Conservation (phyloP, 345 rosid species). For the Microcos paniculata region DNA sequence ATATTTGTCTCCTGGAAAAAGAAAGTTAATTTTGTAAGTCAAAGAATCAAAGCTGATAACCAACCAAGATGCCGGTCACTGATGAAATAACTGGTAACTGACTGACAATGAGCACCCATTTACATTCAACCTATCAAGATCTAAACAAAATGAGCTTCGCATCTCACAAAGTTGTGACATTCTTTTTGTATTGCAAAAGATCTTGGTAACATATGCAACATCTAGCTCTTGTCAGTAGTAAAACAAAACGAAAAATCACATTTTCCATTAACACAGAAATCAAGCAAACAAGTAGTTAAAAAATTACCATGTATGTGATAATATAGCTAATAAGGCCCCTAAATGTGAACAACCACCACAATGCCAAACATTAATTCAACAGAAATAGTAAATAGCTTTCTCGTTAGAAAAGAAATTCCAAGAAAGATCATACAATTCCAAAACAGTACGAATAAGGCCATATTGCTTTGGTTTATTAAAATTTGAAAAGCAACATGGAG, state of each 20-base stretch:
- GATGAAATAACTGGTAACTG: not conserved
- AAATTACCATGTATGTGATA: not conserved
- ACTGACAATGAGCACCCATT: not conserved
- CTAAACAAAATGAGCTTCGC: conserved; percentile 6
- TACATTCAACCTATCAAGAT: not conserved
- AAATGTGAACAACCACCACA: not conserved
- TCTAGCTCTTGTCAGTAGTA: not conserved
- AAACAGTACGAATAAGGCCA: not conserved
- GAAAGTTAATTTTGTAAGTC: not conserved
- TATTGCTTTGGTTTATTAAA: not conserved
- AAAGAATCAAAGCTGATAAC: not conserved
- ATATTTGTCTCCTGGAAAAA: conserved; percentile 43
- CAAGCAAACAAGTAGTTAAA: not conserved
- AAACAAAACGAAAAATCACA: conserved; percentile 3
- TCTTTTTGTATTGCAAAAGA: not conserved
- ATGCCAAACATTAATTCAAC: conserved; percentile 9
- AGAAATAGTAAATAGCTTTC: conserved; percentile 7
- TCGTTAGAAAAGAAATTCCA: not conserved
- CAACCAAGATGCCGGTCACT: not conserved
- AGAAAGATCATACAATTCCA: not conserved
- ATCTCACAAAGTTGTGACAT: conserved; percentile 5
- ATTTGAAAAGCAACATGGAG: conserved; percentile 1
- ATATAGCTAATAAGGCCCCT: not conserved
- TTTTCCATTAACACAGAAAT: not conserved
- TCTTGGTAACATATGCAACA: not conserved